A percentile compares a stretch with the other conserved stretches of the same genome.
These are phyloP conservation scores for Saccharum spontaneum DNA, from an alignment of 176 grass and related monocot genomes.

Conservation along the genomic window DNA sequence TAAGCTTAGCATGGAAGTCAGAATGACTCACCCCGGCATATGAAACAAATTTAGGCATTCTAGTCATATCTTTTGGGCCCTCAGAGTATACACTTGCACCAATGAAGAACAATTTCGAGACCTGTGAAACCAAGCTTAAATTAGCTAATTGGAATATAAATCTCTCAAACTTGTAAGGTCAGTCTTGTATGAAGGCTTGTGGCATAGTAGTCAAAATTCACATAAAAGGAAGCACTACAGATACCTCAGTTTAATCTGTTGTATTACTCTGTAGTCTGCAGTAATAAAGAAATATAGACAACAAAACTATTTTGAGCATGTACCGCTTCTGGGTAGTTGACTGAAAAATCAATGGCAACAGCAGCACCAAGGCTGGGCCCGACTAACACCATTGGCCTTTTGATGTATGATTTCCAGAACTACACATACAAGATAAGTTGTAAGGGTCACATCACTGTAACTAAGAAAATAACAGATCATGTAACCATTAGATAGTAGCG, in stretches of 20 bases:
- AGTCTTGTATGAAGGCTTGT: background rate
- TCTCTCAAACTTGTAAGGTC: background rate
- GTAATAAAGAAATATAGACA: constrained; percentile 23
- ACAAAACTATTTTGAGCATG: constrained; percentile 5
- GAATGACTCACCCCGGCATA: constrained; percentile 71
- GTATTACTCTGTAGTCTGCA: background rate
- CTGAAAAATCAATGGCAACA: constrained; percentile 88
- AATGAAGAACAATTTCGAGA: constrained; percentile 87
- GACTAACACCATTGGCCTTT: constrained; percentile 88
- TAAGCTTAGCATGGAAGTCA: background rate
- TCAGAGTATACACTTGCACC: constrained; percentile 86
- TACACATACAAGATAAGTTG: constrained; percentile 31
- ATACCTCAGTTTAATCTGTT: background rate
- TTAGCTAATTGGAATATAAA: constrained; percentile 22
- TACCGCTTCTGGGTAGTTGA: constrained; percentile 82
- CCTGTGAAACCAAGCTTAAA: constrained; percentile 40
- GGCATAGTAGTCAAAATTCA: background rate
- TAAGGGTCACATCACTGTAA: constrained; percentile 10
- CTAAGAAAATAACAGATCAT: background rate
- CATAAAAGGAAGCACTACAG: background rate
- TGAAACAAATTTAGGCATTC: constrained; percentile 71
- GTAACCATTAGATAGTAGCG: background rate
- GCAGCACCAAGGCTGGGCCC: constrained; percentile 92
- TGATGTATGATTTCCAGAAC: constrained; percentile 89
- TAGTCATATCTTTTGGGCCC: constrained; percentile 68